Percentiles rank a stretch among this genome's conserved stretches.
These are phyloP conservation scores for Fonsecaea erecta DNA, from an alignment of 2,329 filamentous ascomycete species.

Conservation along the genomic window DNA sequence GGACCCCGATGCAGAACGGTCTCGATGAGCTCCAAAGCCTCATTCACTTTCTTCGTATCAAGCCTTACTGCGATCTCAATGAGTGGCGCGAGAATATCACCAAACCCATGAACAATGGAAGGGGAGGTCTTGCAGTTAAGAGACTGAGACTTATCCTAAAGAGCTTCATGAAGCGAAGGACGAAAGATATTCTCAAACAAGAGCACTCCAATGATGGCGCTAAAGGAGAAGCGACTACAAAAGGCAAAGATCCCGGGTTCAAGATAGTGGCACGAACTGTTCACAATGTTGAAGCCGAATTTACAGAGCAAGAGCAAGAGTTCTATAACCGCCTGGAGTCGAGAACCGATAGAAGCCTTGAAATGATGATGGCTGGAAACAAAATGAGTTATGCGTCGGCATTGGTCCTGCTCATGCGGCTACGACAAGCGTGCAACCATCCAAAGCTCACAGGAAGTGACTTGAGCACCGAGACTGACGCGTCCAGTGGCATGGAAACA, in stretches of 20 bases:
- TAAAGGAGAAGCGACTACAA: conserved; percentile 46
- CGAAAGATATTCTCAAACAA: conserved; percentile 92
- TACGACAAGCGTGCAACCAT: conserved; percentile 94
- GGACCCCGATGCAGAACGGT: conserved; percentile 98
- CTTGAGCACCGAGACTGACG: conserved; percentile 84
- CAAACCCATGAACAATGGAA: conserved; percentile 83
- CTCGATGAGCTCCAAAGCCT: conserved; percentile 93
- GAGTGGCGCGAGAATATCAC: conserved; percentile 94
- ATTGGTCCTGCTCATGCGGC: conserved; percentile 83
- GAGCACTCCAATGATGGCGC: conserved; percentile 72
- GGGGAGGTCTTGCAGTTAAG: conserved; percentile 84
- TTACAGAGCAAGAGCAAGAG: conserved; percentile 76
- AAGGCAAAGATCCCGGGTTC: conserved; percentile 70
- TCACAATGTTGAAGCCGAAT: conserved; percentile 75
- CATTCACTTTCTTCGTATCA: conserved; percentile 88
- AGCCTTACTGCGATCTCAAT: conserved; percentile 82
- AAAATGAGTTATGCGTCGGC: conserved; percentile 91
- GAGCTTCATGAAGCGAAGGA: conserved; percentile 98
- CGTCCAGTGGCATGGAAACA: conserved; percentile 64
- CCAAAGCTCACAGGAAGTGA: conserved; percentile 85
- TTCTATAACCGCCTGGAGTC: conserved; percentile 86
- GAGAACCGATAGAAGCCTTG: conserved; percentile 82
- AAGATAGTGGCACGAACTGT: conserved; percentile 91
- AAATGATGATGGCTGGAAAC: conserved; percentile 81
- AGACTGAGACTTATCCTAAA: conserved; percentile 82